Evolutionary conservation across 2,329 filamentous ascomycete species (phyloP).

Genomic region (Hortaea werneckii): DNA sequence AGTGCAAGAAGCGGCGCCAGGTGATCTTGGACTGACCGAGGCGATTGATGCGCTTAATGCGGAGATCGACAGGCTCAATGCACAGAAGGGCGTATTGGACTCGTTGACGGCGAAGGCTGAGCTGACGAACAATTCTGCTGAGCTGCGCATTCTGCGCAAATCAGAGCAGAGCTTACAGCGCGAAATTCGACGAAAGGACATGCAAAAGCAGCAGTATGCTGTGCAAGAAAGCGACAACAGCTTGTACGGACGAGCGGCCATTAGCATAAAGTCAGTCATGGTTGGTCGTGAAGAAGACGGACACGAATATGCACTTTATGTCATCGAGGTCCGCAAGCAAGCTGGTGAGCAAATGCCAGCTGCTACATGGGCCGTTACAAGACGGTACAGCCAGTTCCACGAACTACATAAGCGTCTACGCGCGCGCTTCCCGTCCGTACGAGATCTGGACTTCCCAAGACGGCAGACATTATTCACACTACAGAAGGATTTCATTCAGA

Average conservation of each 20-base stretch:
- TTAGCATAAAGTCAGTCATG: conserved; percentile 86
- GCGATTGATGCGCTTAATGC: conserved; percentile 80
- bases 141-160: conserved; percentile 83
- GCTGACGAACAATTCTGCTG: conserved; percentile 90
- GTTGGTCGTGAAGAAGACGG: conserved; percentile 87
- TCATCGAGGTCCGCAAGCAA: conserved; percentile 81
- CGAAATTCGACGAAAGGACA: conserved; percentile 85
- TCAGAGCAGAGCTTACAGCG: conserved; percentile 87
- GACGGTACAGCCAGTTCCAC: conserved; percentile 93
- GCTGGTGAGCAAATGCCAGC: conserved; percentile 93
- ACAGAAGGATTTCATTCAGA: conserved; percentile 89
- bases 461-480: conserved; percentile 92
- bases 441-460: conserved; percentile 82
- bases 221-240: conserved; percentile 97
- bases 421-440: conserved; percentile 73
- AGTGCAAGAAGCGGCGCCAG: conserved; percentile 87
- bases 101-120: conserved; percentile 90
- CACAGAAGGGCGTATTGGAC: conserved; percentile 85
- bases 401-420: conserved; percentile 86
- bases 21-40: conserved; percentile 85
- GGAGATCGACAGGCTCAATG: conserved; percentile 78
- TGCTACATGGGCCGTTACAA: conserved; percentile 87
- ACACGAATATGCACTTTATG: conserved; percentile 85
- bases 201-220: conserved; percentile 93
- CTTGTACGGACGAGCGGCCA: conserved; percentile 79